These are phyloP conservation scores for Fusarium marasasianum DNA, from an alignment of 2,329 filamentous ascomycete genomes.

Conservation along the genomic window DNA sequence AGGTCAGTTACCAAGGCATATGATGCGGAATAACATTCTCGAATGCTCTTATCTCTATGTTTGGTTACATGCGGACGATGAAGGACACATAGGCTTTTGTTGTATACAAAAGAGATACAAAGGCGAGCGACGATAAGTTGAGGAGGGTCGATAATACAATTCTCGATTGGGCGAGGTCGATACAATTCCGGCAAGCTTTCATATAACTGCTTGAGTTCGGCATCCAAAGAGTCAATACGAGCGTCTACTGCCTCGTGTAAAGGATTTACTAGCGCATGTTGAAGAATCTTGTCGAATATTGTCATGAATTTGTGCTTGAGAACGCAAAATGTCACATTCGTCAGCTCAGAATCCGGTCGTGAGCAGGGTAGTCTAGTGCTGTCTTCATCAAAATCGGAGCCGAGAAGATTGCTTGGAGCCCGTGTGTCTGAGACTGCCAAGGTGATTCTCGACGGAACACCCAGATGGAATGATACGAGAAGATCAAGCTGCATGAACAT, in stretches of 20 bases:
- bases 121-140: neutral
- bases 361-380: neutral
- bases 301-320: neutral
- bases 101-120: neutral
- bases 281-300: neutral
- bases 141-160: neutral
- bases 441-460: neutral
- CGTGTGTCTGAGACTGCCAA: neutral
- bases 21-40: neutral
- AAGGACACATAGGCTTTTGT: neutral
- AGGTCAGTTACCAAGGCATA: neutral
- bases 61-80: neutral
- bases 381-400: neutral
- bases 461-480: neutral
- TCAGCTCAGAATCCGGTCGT: neutral
- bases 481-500: neutral
- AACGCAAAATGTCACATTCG: neutral
- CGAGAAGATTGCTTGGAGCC: neutral
- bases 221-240: neutral
- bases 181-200: neutral
- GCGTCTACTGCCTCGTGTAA: neutral
- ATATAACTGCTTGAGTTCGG: neutral
- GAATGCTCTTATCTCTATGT: neutral
- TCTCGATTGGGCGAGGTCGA: neutral
- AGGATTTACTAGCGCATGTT: neutral